phyloP scores from a whole-genome alignment of 192 early-diverging fungal species.

The Coemansia sp. region DNA sequence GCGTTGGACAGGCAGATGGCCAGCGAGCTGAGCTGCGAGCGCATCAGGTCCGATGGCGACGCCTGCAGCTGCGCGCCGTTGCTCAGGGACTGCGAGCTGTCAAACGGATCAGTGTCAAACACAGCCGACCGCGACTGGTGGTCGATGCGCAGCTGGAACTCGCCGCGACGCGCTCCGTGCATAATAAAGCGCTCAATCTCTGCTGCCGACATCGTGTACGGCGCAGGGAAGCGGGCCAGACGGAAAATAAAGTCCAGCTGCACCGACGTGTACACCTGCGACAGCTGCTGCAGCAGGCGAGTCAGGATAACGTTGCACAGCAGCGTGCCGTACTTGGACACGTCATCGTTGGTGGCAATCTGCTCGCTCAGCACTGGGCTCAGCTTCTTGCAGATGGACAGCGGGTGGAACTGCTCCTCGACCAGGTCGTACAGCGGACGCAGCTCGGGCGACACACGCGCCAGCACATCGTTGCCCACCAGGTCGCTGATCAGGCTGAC shows the following conservation, averaged over 20 bases:
- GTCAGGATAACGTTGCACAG: conserved; percentile 96
- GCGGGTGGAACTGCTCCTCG: conserved; percentile 98
- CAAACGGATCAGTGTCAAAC: conserved; percentile 91
- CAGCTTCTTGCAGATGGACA: conserved; percentile 97
- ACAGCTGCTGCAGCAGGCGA: conserved; percentile 95
- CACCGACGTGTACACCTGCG: conserved; percentile 97
- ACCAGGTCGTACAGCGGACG: conserved; percentile 92
- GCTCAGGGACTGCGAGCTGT: conserved; percentile 72
- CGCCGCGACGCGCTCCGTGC: conserved; percentile 95
- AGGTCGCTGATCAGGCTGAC: conserved; percentile 90
- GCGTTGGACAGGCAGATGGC: conserved; percentile 83
- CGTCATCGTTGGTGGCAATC: conserved; percentile 67
- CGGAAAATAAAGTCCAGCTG: conserved; percentile 92
- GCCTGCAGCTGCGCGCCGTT: conserved; percentile 82
- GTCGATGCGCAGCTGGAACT: conserved; percentile 93
- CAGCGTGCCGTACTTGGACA: conserved; percentile 87
- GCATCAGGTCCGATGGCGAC: conserved; percentile 87
- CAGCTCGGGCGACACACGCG: conserved; percentile 83
- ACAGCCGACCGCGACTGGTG: conserved; percentile 85
- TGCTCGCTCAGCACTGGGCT: conserved; percentile 77
- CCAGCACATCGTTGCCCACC: conserved; percentile 80
- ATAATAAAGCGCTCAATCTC: conserved; percentile 98
- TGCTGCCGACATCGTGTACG: conserved; percentile 79
- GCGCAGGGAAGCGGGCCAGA: conserved; percentile 83
- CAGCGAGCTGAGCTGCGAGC: conserved; percentile 84